phyloP scores from a whole-genome alignment of 1,139 yeast genomes.

The Hemisphaericaspora subhashii region DNA sequence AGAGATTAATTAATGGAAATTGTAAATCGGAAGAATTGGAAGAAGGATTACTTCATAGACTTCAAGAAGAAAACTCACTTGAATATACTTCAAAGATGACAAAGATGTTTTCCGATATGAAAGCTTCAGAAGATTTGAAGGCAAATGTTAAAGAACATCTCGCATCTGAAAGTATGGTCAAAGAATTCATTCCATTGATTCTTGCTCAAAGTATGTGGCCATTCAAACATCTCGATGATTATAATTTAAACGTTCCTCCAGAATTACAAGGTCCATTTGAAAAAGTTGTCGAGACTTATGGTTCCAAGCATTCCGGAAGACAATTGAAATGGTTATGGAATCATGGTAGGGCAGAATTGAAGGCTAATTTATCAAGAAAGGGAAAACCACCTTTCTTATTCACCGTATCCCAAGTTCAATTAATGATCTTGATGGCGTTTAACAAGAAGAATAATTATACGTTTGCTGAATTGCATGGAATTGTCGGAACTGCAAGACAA shows the following conservation, averaged over 20 bases:
- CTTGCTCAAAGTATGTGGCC: constrained; percentile 95
- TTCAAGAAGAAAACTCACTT: constrained; percentile 87
- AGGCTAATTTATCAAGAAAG: constrained; percentile 80
- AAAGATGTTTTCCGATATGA: constrained; percentile 94
- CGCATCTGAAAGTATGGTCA: constrained; percentile 33
- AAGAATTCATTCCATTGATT: constrained; percentile 73
- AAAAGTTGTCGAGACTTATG: constrained; percentile 67
- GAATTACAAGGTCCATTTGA: constrained; percentile 66
- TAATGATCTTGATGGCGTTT: constrained; percentile 79
- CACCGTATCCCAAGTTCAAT: constrained; percentile 81
- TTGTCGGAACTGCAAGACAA: constrained; percentile 67
- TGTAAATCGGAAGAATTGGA: constrained; percentile 86
- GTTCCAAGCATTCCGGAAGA: constrained; percentile 79
- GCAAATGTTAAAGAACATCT: constrained; percentile 58
- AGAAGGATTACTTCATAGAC: constrained; percentile 78
- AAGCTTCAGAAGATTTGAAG: constrained; percentile 80
- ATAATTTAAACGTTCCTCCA: constrained; percentile 41
- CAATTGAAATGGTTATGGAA: constrained; percentile 96
- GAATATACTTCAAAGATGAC: constrained; percentile 94
- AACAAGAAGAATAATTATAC: constrained; percentile 65
- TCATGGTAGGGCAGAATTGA: constrained; percentile 87
- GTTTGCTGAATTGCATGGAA: constrained; percentile 58
- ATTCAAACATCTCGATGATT: constrained; percentile 47
- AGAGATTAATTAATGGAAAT: constrained; percentile 81
- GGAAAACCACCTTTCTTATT: constrained; percentile 83